These are phyloP conservation scores for Yamadazyma aaseri DNA, from an alignment of 1,139 yeast species.

Conservation along the genomic window DNA sequence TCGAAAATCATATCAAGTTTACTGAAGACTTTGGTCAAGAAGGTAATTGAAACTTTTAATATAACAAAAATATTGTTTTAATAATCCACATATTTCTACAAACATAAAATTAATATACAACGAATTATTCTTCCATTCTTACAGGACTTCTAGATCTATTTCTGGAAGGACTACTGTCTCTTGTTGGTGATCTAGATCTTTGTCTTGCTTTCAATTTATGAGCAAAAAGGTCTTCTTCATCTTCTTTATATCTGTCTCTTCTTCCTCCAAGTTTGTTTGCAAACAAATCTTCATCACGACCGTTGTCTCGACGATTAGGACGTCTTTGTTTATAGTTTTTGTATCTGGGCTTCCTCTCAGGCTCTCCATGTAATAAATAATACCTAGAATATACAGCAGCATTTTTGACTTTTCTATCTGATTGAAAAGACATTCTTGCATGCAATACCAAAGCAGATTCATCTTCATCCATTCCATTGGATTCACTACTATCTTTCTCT, in stretches of 20 bases:
- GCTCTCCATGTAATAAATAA: conserved; percentile 74
- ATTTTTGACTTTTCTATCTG: conserved; percentile 58
- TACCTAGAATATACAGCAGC: conserved; percentile 64
- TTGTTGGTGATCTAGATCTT: conserved; percentile 21
- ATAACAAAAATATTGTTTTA: background rate
- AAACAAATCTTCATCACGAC: conserved; percentile 35
- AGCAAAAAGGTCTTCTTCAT: conserved; percentile 44
- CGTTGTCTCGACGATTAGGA: conserved; percentile 13
- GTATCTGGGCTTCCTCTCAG: conserved; percentile 44
- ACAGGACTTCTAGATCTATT: conserved; percentile 22
- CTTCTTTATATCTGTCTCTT: conserved; percentile 17
- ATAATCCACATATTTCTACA: background rate
- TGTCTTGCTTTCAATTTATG: conserved; percentile 22
- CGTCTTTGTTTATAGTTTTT: conserved; percentile 10
- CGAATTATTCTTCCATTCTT: conserved; percentile 10
- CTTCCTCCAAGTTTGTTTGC: conserved; percentile 20
- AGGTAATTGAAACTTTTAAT: conserved; percentile 56
- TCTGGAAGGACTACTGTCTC: conserved; percentile 12
- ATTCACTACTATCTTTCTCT: conserved; percentile 13
- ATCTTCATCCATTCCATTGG: conserved; percentile 39
- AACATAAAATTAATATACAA: conserved; percentile 3
- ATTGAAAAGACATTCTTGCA: conserved; percentile 50
- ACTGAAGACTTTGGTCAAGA: conserved; percentile 97
- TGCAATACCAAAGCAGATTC: conserved; percentile 40
- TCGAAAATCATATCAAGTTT: conserved; percentile 79